Conservation (phyloP, 2,329 filamentous ascomycete species). For the Pseudopithomyces maydicus region DNA sequence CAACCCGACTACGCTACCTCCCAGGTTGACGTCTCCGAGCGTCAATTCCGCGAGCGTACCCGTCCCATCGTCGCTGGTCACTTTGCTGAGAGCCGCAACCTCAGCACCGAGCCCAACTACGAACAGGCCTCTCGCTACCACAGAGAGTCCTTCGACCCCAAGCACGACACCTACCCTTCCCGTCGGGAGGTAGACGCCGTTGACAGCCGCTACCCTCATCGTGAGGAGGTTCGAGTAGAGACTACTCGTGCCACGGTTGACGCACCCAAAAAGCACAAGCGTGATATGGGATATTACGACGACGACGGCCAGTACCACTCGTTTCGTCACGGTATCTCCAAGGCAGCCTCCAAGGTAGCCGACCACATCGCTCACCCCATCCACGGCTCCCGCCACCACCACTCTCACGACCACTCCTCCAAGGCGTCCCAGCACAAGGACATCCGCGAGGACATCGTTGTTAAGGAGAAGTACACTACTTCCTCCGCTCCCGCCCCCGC, state of each 20-base stretch:
- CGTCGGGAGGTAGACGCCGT: conserved; percentile 39
- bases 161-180: conserved; percentile 47
- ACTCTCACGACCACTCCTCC: conserved; percentile 46
- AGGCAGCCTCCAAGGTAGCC: conserved; percentile 60
- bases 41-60: conserved; percentile 69
- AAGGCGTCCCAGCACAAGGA: conserved; percentile 39
- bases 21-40: conserved; percentile 61
- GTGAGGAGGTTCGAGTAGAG: conserved; percentile 56
- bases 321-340: conserved; percentile 72
- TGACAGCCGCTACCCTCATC: conserved; percentile 47
- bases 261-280: conserved; percentile 54
- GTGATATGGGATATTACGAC: conserved; percentile 82
- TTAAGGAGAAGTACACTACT: conserved; percentile 51
- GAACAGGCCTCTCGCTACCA: conserved; percentile 46
- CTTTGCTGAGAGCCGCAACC: conserved; percentile 50
- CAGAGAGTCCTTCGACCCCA: conserved; percentile 47
- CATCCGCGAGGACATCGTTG: conserved; percentile 52
- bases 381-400: conserved; percentile 60
- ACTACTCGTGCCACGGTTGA: conserved; percentile 59
- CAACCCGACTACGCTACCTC: conserved; percentile 61
- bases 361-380: conserved; percentile 69
- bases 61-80: conserved; percentile 57
- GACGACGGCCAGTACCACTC: conserved; percentile 77
- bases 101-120: conserved; percentile 42
- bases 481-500: conserved; percentile 30